phyloP scores from a whole-genome alignment of 352 stramenopile genomes.

The Phytophthora fragariaefolia region DNA sequence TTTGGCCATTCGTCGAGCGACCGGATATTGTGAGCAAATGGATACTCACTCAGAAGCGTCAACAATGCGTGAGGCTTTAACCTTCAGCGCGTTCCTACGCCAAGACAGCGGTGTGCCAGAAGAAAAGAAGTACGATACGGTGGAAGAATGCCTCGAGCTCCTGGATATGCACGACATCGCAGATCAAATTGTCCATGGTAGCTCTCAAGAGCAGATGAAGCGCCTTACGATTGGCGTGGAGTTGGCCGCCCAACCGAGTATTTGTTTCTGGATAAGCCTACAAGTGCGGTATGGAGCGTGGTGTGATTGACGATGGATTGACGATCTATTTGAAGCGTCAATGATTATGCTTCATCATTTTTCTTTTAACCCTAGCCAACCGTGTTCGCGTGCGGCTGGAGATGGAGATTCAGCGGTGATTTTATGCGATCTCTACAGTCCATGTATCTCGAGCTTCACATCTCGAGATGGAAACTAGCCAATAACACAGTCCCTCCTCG shows the following conservation, averaged over 20 bases:
- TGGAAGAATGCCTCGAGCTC: slow-evolving; percentile 39
- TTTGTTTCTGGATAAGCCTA: slow-evolving; percentile 27
- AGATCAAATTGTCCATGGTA: slow-evolving; percentile 47
- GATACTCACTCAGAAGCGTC: slow-evolving; percentile 85
- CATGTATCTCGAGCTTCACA: too few relatives aligned
- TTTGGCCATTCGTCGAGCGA: slow-evolving; percentile 44
- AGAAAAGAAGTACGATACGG: slow-evolving; percentile 38
- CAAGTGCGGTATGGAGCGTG: too few relatives aligned
- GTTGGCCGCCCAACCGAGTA: slow-evolving; percentile 71
- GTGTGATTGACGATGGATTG: too few relatives aligned
- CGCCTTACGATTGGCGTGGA: slow-evolving; percentile 83
- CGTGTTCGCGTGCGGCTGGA: too few relatives aligned
- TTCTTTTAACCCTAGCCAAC: too few relatives aligned
- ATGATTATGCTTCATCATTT: too few relatives aligned
- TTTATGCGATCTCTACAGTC: too few relatives aligned
- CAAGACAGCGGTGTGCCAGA: slow-evolving; percentile 31
- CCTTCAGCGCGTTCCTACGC: slow-evolving; percentile 84
- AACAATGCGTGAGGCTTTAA: slow-evolving; percentile 86
- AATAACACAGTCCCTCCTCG: too few relatives aligned
- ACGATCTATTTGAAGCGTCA: too few relatives aligned
- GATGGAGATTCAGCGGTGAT: too few relatives aligned
- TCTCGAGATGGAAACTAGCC: too few relatives aligned
- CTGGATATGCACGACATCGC: slow-evolving; percentile 41
- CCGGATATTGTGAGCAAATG: slow-evolving; percentile 73
- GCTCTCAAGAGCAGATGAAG: slow-evolving; percentile 49